Evolutionary conservation across 768 basidiomycete species (phyloP).

Genomic region (Lactarius deliciosus): DNA sequence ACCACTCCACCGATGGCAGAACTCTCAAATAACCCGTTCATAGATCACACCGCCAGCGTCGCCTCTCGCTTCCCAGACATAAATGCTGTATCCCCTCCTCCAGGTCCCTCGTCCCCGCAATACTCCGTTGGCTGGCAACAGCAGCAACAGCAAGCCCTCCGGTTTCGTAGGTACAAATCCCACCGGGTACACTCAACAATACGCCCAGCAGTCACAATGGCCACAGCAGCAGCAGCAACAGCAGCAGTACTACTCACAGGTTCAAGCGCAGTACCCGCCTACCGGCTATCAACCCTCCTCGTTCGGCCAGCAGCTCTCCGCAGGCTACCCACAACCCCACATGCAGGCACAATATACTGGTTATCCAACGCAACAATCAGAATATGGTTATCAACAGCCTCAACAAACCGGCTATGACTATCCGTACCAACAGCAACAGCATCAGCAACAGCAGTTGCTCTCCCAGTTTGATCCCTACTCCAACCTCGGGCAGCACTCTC

Average conservation of each 20-base stretch:
- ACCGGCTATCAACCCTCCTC: conserved; percentile 22
- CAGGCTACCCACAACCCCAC: conserved; percentile 31
- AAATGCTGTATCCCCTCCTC: conserved; percentile 33
- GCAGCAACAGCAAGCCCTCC: conserved; percentile 30
- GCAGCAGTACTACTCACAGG: conserved; percentile 27
- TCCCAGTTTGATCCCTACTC: conserved; percentile 30
- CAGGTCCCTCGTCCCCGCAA: conserved; percentile 27
- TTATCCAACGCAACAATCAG: conserved; percentile 30
- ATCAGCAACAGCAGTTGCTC: conserved; percentile 19
- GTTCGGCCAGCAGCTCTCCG: conserved; percentile 24
- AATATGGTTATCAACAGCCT: conserved; percentile 25
- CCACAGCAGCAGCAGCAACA: conserved; percentile 21
- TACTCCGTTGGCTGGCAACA: conserved; percentile 45
- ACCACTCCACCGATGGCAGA: conserved; percentile 30
- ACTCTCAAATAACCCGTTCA: conserved; percentile 68
- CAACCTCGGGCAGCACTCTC: conserved; percentile 9
- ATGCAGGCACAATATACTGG: conserved; percentile 35
- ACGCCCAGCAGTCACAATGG: conserved; percentile 19
- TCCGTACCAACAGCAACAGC: conserved; percentile 26
- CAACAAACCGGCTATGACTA: conserved; percentile 31
- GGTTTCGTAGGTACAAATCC: conserved; percentile 19
- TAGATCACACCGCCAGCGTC: conserved; percentile 47
- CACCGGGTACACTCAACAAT: conserved; percentile 31
- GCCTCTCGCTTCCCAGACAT: conserved; percentile 64
- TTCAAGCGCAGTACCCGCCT: conserved; percentile 15